Conservation (phyloP, 495 filamentous ascomycete species). For the Tetracladium marchalianum region DNA sequence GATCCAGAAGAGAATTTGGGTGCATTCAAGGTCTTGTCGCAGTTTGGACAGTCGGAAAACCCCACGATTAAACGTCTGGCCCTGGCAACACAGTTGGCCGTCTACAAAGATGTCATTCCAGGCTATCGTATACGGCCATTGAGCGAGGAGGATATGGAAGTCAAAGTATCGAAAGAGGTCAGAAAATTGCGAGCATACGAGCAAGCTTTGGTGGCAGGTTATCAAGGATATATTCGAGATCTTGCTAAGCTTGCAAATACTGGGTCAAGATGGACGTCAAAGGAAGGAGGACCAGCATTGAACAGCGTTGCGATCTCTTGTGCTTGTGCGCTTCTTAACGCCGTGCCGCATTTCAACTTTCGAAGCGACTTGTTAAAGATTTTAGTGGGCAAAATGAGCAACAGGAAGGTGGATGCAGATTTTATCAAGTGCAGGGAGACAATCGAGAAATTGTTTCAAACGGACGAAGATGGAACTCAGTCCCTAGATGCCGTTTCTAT, state of each 20-base stretch:
- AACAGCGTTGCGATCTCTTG: conserved; percentile 73
- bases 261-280: conserved; percentile 21
- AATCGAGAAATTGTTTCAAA: conserved; percentile 69
- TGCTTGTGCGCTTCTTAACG: conserved; percentile 63
- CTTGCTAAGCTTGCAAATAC: conserved; percentile 52
- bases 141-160: conserved; percentile 56
- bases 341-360: conserved; percentile 95
- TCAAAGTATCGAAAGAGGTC: conserved; percentile 88
- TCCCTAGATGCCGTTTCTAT: conserved; percentile 80
- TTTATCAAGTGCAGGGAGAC: conserved; percentile 71
- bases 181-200: conserved; percentile 71
- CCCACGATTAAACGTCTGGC: conserved; percentile 72
- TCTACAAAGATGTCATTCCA: conserved; percentile 95
- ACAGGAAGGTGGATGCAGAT: conserved; percentile 53
- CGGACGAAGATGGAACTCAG: conserved; percentile 78
- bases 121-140: conserved; percentile 87
- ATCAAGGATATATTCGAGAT: conserved; percentile 71
- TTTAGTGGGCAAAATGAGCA: conserved; percentile 70
- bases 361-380: conserved; percentile 78
- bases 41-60: conserved; percentile 60
- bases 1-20: conserved; percentile 84
- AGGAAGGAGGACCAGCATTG: conserved; percentile 31
- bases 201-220: conserved; percentile 69
- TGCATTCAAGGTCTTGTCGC: conserved; percentile 64
- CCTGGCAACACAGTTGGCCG: conserved; percentile 71